Base-by-base conservation (phyloP, 2,329 filamentous ascomycete species). In the Hypoxylon sp. region DNA sequence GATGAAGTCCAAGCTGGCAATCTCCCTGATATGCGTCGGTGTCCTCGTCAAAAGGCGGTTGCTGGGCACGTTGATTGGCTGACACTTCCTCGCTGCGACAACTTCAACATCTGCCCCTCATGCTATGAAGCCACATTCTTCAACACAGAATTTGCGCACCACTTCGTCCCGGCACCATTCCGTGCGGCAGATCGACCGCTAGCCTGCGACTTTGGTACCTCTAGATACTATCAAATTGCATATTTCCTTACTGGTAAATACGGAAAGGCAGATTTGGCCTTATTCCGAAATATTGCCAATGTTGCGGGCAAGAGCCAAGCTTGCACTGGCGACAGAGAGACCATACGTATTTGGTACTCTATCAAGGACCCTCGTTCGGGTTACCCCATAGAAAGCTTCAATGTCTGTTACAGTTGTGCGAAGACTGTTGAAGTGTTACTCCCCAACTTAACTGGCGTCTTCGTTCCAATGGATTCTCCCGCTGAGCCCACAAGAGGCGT, bases 181-280 rank as follows among this genome's bases (percentile, higher is more conserved):
- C 87, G 89, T 15, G 83, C 88, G 3, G 82, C 85, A 2, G 85
- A 87, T 13, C 82, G 85, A 44, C 84, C 87, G 50, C 85, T 92
- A 6, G 84, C 86, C 50, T 98, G 95, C 80, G 91, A 94, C 70
- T 93, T 98, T 79, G 93, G 92, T 31, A 86, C 88, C 11, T 86
- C 85, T 0, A 88, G 91, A 0, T 98, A 94, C 93, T 91, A 93
- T 74, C 89, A 93, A 29, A 89, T 97, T 42, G 94, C 94, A 0
- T 97, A 92, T 89, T 85, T 94, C 2, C 85, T 97, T 69, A 94
- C 90, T 1, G 82, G 92, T 57, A 93, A 94, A 78, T 88, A 93
- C 71, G 81, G 88, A 11, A 83, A 87, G 17, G 83, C 86, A 2
- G 89, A 93, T 70, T 81, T 96, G 44, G 86, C 87, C 11, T 81